Conservation (phyloP, 2,329 filamentous ascomycete genomes). For the Epichloe sp. region DNA sequence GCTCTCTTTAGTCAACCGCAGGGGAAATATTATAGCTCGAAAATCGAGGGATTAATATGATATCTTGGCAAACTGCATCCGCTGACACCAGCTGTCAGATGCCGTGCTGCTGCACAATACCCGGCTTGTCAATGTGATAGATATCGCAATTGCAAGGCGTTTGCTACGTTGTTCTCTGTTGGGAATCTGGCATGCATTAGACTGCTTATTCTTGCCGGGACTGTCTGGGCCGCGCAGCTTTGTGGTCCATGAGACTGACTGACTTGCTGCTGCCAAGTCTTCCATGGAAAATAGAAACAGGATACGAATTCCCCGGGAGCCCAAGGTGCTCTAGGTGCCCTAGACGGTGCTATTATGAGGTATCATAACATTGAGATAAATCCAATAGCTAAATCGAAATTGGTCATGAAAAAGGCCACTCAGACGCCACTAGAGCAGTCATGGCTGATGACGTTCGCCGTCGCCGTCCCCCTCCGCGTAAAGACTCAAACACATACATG, state of each 20-base stretch:
- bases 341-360: background rate
- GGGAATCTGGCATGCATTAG: background rate
- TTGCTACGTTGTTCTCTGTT: no score
- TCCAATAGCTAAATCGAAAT: background rate
- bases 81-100: background rate
- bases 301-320: no score
- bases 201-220: background rate
- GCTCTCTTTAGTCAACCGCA: no score
- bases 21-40: no score
- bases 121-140: background rate
- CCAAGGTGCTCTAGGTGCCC: no score
- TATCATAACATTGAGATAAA: background rate
- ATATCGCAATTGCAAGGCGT: background rate
- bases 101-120: background rate
- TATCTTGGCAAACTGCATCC: background rate
- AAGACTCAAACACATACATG: no score
- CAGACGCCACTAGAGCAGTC: no score
- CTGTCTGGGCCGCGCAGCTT: background rate
- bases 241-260: background rate
- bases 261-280: background rate
- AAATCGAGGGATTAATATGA: no score
- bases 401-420: background rate
- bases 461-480: no score
- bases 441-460: no score
- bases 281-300: no score